phyloP scores from a whole-genome alignment of 2,329 filamentous ascomycete species.

The Cladosporium sp. region DNA sequence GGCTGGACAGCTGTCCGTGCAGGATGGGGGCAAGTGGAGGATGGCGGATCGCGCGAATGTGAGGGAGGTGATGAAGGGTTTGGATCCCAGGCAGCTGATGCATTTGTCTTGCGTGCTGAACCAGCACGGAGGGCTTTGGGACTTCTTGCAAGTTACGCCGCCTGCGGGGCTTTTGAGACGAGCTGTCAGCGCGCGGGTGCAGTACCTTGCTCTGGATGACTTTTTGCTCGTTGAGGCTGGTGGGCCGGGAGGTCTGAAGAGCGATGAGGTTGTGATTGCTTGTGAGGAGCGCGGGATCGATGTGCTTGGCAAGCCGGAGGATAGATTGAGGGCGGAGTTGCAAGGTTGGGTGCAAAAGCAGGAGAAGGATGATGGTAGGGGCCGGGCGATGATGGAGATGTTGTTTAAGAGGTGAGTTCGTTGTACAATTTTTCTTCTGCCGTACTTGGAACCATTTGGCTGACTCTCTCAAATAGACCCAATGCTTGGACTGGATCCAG shows the following conservation, averaged over 20 bases:
- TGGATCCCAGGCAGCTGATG: conserved; percentile 37
- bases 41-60: conserved; percentile 16
- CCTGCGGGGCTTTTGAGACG: conserved; percentile 51
- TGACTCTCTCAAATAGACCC: conserved; percentile 1
- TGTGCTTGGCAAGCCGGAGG: conserved; percentile 25
- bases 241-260: conserved; percentile 55
- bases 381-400: conserved; percentile 28
- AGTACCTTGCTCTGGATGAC: conserved; percentile 69
- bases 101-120: conserved; percentile 41
- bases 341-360: conserved; percentile 38
- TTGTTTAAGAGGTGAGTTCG: conserved; percentile 30
- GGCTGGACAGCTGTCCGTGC: conserved; percentile 9
- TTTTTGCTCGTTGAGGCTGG: conserved; percentile 60
- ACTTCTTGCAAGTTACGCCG: conserved; percentile 42
- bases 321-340: conserved; percentile 30
- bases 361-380: conserved; percentile 33
- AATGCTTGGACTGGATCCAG: conserved; percentile 8
- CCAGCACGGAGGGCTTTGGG: conserved; percentile 39
- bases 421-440: neutral
- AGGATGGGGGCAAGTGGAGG: conserved; percentile 36
- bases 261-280: conserved; percentile 34
- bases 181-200: conserved; percentile 52
- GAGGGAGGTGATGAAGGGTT: conserved; percentile 13
- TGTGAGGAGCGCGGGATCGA: conserved; percentile 33
- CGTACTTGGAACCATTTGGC: neutral